Conservation (phyloP, 306 rosid genomes). For the Ormosia semicastrata region DNA sequence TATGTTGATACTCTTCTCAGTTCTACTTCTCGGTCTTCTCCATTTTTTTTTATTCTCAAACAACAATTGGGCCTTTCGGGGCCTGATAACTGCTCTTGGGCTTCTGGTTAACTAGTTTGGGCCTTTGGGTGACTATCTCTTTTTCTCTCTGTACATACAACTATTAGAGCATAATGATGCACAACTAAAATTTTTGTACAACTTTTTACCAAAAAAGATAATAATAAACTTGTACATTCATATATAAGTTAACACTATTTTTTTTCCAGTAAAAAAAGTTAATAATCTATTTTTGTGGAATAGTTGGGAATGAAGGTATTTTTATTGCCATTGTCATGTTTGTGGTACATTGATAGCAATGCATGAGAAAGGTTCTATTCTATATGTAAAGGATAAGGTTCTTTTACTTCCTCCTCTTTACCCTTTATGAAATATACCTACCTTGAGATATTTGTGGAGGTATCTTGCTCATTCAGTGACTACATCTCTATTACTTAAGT, state of each 20-base stretch:
- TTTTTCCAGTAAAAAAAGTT: too few species aligned
- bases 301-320: too few species aligned
- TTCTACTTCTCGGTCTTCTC: neutral
- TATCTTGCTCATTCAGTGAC: neutral
- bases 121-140: too few species aligned
- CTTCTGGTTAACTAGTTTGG: neutral
- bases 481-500: neutral
- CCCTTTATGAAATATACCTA: neutral
- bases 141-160: too few species aligned
- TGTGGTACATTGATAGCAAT: neutral
- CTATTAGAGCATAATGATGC: too few species aligned
- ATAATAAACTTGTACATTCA: too few species aligned
- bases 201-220: too few species aligned
- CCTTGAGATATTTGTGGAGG: neutral
- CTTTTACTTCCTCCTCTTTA: neutral
- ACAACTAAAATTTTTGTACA: too few species aligned
- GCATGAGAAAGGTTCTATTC: neutral
- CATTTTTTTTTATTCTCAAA: neutral
- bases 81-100: neutral
- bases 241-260: too few species aligned
- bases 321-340: neutral
- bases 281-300: too few species aligned
- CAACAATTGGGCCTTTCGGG: neutral
- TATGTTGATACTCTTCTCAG: neutral
- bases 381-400: neutral